Base-by-base conservation (phyloP, 106 monocot species). In the Acorus gramineus region DNA sequence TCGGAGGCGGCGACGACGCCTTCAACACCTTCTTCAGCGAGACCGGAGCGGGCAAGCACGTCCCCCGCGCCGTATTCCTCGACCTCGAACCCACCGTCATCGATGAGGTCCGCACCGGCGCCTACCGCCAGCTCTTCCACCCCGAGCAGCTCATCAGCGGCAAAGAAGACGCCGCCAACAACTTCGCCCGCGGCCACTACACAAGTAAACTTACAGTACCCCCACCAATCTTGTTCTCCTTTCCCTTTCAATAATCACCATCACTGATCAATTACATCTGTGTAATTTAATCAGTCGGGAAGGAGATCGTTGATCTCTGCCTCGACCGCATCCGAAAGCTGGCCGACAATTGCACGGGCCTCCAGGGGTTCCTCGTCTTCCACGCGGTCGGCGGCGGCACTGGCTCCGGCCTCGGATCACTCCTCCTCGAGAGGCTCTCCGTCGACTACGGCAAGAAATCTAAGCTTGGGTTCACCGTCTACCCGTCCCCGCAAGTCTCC, bases 141-240 rank as follows among this genome's bases (percentile, higher is more conserved):
- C 71, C 71, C 11, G 77, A 77, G 71, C 71, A 77, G 66, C 71
- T 77, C 71, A 77, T 71, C 71, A 71, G 71, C 55, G 77, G 71
- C 11, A 77, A 77, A 43, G 76, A 76, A 47, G 71, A 77, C 50
- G 71, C 77, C 3, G 77, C 71, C 49, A 77, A 71, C 53, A 77
- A 77, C 77, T 71, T 77, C 66, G 71, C 77, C 49, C 71, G 77
- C 8, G 65, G 71, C 60, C 77, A 77, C 66, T 77, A 77, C 55
- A 71, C 71, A 4, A 76, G 74, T 74, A 68, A 69, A 49, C 3
- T 47, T n/a, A n/a, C 8, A 12, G 4, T 7, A 0, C 3, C 53
- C 3, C 10, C n/a, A n/a, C 10, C 5, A 13, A 28, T 6, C 8
- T 47, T 28, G 28, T 0, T 28, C 1, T 28, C 28, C 0, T 28